Evolutionary conservation across 257 asterid species (phyloP).

Genomic region (Echites panduratus): DNA sequence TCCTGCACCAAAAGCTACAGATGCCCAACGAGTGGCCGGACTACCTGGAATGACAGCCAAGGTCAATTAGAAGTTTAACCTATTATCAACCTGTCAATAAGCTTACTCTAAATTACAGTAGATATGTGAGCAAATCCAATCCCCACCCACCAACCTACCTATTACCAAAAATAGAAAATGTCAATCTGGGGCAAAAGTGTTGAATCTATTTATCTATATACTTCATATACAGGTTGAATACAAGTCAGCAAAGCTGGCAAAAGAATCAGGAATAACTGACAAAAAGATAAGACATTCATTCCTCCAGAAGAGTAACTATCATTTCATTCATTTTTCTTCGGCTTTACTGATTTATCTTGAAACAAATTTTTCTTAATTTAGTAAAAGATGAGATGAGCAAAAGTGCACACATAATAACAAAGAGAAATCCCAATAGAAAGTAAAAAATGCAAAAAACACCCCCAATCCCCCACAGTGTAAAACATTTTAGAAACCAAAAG

Average conservation of each 20-base stretch:
- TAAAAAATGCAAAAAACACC: background rate
- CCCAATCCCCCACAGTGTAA: too few relatives aligned
- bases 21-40: conserved; percentile 87
- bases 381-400: too few relatives aligned
- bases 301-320: background rate
- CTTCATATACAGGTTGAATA: background rate
- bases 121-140: too few relatives aligned
- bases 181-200: background rate
- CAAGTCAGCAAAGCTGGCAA: background rate
- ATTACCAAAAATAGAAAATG: background rate
- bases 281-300: background rate
- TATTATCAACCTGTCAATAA: background rate
- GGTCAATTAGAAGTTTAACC: background rate
- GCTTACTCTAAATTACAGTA: background rate
- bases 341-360: too few relatives aligned
- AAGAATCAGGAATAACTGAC: conserved; percentile 1
- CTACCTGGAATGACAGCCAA: conserved; percentile 48
- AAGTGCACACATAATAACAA: background rate
- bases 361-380: too few relatives aligned
- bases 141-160: too few relatives aligned
- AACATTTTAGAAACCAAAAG: too few relatives aligned
- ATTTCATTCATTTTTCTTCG: background rate
- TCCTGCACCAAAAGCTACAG: conserved; percentile 85
- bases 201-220: background rate
- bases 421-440: background rate